Evolutionary conservation across 2,329 filamentous ascomycete species (phyloP), one percentile per base, ranked within the genome.

Genomic region (Trichoderma gracile): DNA sequence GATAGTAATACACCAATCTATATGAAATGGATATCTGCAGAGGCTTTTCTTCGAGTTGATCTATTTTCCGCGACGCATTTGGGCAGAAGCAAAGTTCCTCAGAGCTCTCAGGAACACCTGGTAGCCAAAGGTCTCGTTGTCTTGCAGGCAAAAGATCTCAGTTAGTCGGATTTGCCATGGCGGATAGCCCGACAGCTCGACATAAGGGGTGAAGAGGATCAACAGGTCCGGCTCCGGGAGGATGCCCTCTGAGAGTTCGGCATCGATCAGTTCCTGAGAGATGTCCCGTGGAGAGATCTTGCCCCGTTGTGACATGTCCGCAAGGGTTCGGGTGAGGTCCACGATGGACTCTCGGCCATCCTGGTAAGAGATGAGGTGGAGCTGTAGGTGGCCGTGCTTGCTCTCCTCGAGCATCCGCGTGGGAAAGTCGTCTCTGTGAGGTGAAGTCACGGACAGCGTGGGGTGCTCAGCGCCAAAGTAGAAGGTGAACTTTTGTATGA

Each of bases 111-210:
- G 81, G 76, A 98, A 99, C 33, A 96, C 90, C 74, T 97, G 93
- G 76, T 99, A 99, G 50, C 93, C 93, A 19, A 99, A 93, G 1
- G 88, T 88, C 67, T 90, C 85, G 75, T 92, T 92, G 73, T 93
- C 90, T 64, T 84, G 84, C 14, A 91, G 80, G 71, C 88, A 86
- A 75, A 93, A 97, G 65, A 99, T 97, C 81, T 99, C 95, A 0
- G 93, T 97, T 73, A 99, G 80, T 49, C 95, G 86, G 67, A 98
- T 85, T 78, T 97, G 95, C 95, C 95, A 99, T 1, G 95, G 95
- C 10, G 95, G 95, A 75, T 98, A 99, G 10, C 95, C 93, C 61
- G 92, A 89, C 50, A 99, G 79, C 74, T 93, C 89, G 61, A 98
- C 87, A 56, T 88, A 86, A 4, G 93, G 91, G 1, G 90, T 88